Evolutionary conservation across 352 stramenopile genomes (phyloP).

Genomic region (Globisporangium nagaii): DNA sequence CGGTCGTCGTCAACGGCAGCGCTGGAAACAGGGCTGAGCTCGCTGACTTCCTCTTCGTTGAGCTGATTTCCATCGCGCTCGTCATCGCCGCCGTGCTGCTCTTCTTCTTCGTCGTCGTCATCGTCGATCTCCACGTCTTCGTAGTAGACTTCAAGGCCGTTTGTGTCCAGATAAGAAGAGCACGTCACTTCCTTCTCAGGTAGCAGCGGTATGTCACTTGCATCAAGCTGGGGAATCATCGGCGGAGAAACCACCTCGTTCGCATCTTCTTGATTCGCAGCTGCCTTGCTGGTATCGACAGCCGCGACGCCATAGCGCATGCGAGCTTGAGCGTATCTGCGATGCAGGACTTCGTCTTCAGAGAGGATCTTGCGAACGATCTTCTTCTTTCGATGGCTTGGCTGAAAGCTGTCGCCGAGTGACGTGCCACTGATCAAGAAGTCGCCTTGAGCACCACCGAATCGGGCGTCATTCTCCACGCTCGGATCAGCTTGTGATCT

Average conservation of each 20-base stretch:
- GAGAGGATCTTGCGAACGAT: slow-evolving; percentile 33
- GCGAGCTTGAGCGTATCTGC: background rate
- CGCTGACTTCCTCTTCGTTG: background rate
- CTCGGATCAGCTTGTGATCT: background rate
- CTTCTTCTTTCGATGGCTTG: slow-evolving; percentile 22
- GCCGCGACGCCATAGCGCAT: background rate
- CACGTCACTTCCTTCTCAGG: background rate
- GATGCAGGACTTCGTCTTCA: slow-evolving; percentile 22
- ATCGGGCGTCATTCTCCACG: background rate
- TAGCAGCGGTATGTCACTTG: background rate
- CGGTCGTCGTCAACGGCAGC: background rate
- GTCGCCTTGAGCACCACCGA: background rate
- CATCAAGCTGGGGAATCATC: background rate
- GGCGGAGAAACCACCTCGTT: background rate
- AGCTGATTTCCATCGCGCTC: background rate
- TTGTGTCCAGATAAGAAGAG: slow-evolving; percentile 18
- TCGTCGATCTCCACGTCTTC: slow-evolving; percentile 20
- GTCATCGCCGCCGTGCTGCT: background rate
- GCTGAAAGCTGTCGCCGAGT: background rate
- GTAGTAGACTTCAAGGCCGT: slow-evolving; percentile 20
- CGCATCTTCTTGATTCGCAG: background rate
- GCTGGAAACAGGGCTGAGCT: too few species aligned
- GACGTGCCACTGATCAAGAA: background rate
- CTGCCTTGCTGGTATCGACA: background rate
- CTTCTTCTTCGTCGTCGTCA: background rate